Evolutionary conservation across 139 green algal genomes (phyloP).

Genomic region (Tetradesmus obliquus): DNA sequence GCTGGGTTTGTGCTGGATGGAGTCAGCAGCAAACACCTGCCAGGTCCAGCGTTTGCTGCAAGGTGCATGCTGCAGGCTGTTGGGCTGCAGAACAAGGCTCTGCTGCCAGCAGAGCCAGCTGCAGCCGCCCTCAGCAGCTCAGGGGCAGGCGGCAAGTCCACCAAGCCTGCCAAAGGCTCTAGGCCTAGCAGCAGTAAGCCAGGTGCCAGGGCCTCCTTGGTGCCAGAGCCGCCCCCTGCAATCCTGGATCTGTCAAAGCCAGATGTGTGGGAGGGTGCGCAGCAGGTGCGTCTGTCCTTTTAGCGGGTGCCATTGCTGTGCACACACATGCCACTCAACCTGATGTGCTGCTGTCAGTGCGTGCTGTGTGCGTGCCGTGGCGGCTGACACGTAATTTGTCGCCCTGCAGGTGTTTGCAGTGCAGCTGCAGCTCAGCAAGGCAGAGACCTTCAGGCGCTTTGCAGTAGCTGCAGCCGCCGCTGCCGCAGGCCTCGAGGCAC

Average conservation of each 20-base stretch:
- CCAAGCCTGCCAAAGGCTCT: not conserved
- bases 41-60: slow-evolving; percentile 15
- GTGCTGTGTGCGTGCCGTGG: not conserved
- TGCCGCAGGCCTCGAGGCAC: slow-evolving; percentile 12
- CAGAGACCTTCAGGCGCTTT: slow-evolving; percentile 11
- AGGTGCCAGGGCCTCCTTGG: not conserved
- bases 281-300: slow-evolving; percentile 2
- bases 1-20: slow-evolving; percentile 69
- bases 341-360: not conserved
- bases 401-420: slow-evolving; percentile 8
- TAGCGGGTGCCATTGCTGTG: not conserved
- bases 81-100: slow-evolving; percentile 53
- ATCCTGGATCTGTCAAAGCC: not conserved
- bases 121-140: not conserved
- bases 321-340: not conserved
- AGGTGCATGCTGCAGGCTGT: slow-evolving; percentile 56
- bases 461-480: slow-evolving; percentile 4
- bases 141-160: slow-evolving; percentile 12
- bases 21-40: slow-evolving; percentile 50
- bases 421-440: slow-evolving; percentile 26
- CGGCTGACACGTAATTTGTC: not conserved
- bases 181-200: slow-evolving; percentile 30
- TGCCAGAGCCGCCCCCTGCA: not conserved
- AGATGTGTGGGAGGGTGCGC: slow-evolving; percentile 26
- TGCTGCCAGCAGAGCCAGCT: not conserved